These are phyloP conservation scores for Brettanomyces custersianus DNA, from an alignment of 805 yeast genomes.

Conservation along the genomic window DNA sequence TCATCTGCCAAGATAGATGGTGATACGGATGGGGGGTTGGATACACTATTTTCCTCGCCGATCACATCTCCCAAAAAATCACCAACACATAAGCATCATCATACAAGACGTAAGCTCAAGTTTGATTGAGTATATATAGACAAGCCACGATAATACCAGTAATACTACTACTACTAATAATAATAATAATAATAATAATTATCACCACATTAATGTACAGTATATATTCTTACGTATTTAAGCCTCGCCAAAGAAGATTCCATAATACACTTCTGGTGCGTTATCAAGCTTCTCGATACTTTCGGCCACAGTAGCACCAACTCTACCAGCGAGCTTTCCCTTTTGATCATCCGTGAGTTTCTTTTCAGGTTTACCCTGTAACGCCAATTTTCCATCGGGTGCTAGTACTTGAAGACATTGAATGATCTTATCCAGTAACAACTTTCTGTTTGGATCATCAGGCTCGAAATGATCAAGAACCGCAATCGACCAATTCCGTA, in stretches of 20 bases:
- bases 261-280: conserved; percentile 45
- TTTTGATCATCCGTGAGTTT: conserved; percentile 27
- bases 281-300: conserved; percentile 38
- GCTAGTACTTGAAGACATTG: conserved; percentile 46
- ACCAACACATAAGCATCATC: conserved; percentile 2
- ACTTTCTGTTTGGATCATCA: conserved; percentile 14
- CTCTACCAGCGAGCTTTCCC: conserved; percentile 41
- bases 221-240: too few relatives aligned
- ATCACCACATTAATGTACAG: too few relatives aligned
- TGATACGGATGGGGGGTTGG: too few relatives aligned
- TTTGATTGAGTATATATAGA: neutral
- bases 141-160: neutral
- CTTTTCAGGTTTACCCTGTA: conserved; percentile 15
- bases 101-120: conserved; percentile 3
- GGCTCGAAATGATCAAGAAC: conserved; percentile 31
- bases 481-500: conserved; percentile 67
- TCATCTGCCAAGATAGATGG: too few relatives aligned
- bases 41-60: too few relatives aligned
- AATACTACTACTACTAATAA: too few relatives aligned
- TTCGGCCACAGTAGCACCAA: conserved; percentile 52
- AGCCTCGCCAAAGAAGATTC: conserved; percentile 65
- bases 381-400: conserved; percentile 21
- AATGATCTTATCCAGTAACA: conserved; percentile 38
- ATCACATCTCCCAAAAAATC: too few relatives aligned
- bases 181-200: too few relatives aligned